A percentile compares a stretch with the other conserved stretches of the same genome.
These are phyloP conservation scores for Cylindrodendrum hubeiense DNA, from an alignment of 2,329 filamentous ascomycete species.

Conservation along the genomic window DNA sequence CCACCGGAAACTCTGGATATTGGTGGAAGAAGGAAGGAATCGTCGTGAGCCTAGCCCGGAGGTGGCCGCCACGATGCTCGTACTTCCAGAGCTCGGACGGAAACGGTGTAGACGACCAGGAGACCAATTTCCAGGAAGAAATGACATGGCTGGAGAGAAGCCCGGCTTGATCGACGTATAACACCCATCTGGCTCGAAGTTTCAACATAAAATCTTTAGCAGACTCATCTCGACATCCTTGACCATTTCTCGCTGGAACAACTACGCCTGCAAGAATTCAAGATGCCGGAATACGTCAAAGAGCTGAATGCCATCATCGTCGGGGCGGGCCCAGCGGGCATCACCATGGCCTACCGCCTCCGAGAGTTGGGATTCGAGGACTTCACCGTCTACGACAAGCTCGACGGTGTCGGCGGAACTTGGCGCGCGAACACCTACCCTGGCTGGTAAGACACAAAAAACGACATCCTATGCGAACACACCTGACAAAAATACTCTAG, in stretches of 20 bases:
- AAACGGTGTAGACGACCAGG: not conserved
- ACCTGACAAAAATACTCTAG: not conserved
- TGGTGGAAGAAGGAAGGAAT: not conserved
- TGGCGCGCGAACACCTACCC: slow-evolving; percentile 36
- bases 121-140: slow-evolving; percentile 12
- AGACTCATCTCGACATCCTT: not conserved
- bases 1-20: slow-evolving; percentile 9
- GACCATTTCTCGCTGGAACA: not conserved
- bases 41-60: not conserved
- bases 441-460: slow-evolving; percentile 24
- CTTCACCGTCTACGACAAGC: slow-evolving; percentile 40
- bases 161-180: slow-evolving; percentile 5
- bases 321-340: slow-evolving; percentile 39
- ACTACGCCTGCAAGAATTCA: not conserved
- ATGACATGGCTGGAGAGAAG: not conserved
- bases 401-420: slow-evolving; percentile 37
- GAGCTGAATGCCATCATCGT: slow-evolving; percentile 37
- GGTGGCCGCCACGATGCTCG: not conserved
- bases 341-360: slow-evolving; percentile 37
- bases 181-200: not conserved
- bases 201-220: not conserved
- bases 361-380: slow-evolving; percentile 35
- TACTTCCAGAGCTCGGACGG: slow-evolving; percentile 7
- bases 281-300: slow-evolving; percentile 21
- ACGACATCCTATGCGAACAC: not conserved